phyloP scores from a whole-genome alignment of 257 asterid genomes.

The Ballota nigra region DNA sequence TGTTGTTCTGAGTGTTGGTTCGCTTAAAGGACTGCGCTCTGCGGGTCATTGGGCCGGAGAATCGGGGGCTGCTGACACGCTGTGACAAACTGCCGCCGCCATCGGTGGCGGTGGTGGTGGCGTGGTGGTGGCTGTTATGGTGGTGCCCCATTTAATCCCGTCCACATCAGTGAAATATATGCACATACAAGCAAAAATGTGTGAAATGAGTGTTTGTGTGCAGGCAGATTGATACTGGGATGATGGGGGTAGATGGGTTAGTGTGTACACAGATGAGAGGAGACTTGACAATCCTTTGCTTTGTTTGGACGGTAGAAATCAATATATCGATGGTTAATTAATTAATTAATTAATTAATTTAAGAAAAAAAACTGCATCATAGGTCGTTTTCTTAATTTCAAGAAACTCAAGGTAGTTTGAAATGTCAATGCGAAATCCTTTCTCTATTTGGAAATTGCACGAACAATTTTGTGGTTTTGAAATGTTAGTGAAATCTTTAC shows the following conservation, averaged over 20 bases:
- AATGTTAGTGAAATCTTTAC: too few relatives aligned
- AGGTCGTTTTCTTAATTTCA: too few relatives aligned
- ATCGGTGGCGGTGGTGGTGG: slow-evolving; percentile 50
- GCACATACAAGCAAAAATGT: too few relatives aligned
- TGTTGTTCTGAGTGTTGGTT: slow-evolving; percentile 33
- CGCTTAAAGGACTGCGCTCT: slow-evolving; percentile 83
- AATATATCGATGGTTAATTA: background rate
- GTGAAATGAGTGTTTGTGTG: too few relatives aligned
- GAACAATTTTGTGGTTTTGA: too few relatives aligned
- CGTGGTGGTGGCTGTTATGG: slow-evolving; percentile 61
- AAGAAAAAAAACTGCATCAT: too few relatives aligned
- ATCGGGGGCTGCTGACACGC: slow-evolving; percentile 91
- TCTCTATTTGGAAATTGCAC: too few relatives aligned
- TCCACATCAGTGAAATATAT: slow-evolving; percentile 23
- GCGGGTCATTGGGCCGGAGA: slow-evolving; percentile 92
- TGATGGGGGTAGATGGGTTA: background rate
- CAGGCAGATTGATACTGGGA: background rate
- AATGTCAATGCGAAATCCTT: too few relatives aligned
- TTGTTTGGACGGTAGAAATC: background rate
- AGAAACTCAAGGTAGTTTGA: too few relatives aligned
- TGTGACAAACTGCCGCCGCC: slow-evolving; percentile 56
- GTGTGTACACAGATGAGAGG: background rate
- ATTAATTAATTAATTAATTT: too few relatives aligned
- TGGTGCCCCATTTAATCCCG: slow-evolving; percentile 66
- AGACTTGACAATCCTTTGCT: background rate